Base-by-base conservation (phyloP, 1,284 basidiomycete species). In the Afroboletus lepidellus region DNA sequence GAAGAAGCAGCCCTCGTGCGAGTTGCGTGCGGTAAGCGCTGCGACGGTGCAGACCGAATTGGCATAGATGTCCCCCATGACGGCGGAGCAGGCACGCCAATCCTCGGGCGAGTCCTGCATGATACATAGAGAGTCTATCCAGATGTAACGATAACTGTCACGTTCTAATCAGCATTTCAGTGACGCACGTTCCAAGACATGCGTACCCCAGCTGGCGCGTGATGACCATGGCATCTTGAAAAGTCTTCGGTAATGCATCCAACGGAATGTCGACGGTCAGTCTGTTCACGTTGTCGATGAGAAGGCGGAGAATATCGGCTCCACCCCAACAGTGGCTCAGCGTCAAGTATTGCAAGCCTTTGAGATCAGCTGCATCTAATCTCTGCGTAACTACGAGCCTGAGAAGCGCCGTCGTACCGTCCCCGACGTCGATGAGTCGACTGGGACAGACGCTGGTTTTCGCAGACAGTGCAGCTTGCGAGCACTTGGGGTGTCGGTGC, bases 291-390 rank as follows among this genome's bases (percentile, higher is more conserved):
- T 42, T 48, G 16, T 27, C 6, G 32, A 6, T 20, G 25, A 33
- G 47, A 25, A 48, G 47, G n/a, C 30, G 41, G 9, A 49, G 30
- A 20, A 34, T 42, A 11, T 42, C 25, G 12, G 39, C 24, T 11
- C 48, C 41, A 42, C 48, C 41, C 41, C 48, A 36, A 27, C 48
- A 49, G 24, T 49, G 41, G 15, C 48, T 49, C 13, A 49, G 41
- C 15, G 32, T 48, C 32, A 48, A 13, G 24, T 42, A 48, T 34
- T 21, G 5, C 24, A 36, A 32, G 18, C 21, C 39, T 25, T 20
- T 16, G n/a, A 34, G 33, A 15, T 29, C 39, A 3, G 6, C 25
- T 11, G 33, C 9, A 8, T 29, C 11, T 24, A 34, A 20, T 21
- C n/a, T 16, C 36, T 48, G 24, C 18, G 32, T 25, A 6, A 33